These are phyloP conservation scores for Marasmius tenuissimus DNA, from an alignment of 1,284 basidiomycete species.

Conservation along the genomic window DNA sequence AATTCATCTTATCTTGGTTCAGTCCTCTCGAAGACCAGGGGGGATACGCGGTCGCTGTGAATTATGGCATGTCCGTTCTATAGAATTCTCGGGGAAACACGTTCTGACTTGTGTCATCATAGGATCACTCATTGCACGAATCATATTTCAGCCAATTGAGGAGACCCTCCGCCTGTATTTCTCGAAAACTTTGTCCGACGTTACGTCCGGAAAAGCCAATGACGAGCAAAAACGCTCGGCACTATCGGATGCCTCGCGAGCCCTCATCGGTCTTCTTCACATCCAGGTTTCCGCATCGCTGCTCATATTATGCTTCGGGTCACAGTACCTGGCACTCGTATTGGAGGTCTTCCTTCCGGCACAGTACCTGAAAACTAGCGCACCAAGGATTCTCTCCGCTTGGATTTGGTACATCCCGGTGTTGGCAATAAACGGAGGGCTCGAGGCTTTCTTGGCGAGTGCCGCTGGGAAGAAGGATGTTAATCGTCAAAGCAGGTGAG, in stretches of 20 bases:
- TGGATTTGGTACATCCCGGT: constrained; percentile 88
- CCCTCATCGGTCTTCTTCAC: constrained; percentile 59
- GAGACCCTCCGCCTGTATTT: constrained; percentile 88
- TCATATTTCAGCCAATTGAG: constrained; percentile 91
- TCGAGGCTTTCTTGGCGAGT: constrained; percentile 88
- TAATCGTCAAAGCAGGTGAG: constrained; percentile 60
- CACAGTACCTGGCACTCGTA: constrained; percentile 70
- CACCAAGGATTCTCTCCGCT: constrained; percentile 69
- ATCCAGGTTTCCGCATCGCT: constrained; percentile 71
- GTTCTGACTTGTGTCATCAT: constrained; percentile 2
- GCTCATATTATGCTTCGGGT: constrained; percentile 73
- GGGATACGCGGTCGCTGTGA: constrained; percentile 91
- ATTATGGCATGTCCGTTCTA: constrained; percentile 70
- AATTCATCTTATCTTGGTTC: constrained; percentile 82
- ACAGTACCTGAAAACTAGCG: constrained; percentile 72
- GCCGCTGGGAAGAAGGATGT: constrained; percentile 68
- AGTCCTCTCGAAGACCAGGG: constrained; percentile 87
- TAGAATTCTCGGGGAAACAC: not conserved
- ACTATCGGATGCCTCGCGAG: constrained; percentile 37
- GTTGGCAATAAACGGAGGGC: constrained; percentile 83
- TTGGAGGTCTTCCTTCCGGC: constrained; percentile 72
- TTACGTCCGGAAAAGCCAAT: not conserved
- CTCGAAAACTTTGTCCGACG: constrained; percentile 58
- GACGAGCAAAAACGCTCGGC: constrained; percentile 10
- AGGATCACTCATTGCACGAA: constrained; percentile 90